phyloP scores from a whole-genome alignment of 106 monocot species.

The Dendrobium chrysotoxum region DNA sequence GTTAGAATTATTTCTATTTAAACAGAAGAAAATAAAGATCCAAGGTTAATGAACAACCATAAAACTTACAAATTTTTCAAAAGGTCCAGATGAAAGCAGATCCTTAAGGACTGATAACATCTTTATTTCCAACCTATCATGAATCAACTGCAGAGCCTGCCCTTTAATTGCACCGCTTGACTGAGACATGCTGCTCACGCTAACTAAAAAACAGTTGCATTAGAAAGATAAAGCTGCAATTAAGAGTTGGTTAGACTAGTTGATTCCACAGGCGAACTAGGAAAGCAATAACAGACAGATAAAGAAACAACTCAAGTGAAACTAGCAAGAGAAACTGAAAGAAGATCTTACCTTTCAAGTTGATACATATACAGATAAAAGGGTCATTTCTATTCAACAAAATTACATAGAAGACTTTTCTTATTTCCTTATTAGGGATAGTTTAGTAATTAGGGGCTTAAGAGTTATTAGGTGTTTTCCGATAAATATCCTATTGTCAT shows the following conservation, averaged over 20 bases:
- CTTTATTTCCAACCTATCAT: slow-evolving; percentile 63
- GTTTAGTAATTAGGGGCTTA: too few species aligned
- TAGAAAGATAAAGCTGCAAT: not conserved
- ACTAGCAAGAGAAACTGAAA: not conserved
- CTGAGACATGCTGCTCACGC: slow-evolving; percentile 21
- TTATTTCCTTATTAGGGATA: too few species aligned
- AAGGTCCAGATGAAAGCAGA: slow-evolving; percentile 39
- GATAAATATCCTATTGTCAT: too few species aligned
- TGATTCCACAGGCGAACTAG: not conserved
- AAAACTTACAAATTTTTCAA: slow-evolving; percentile 54
- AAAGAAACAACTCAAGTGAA: not conserved
- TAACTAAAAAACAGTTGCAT: slow-evolving; percentile 30
- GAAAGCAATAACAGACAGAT: not conserved
- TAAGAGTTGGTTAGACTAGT: not conserved
- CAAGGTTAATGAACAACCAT: not conserved
- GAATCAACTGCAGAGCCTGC: slow-evolving; percentile 56
- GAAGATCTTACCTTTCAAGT: not conserved
- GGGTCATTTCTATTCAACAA: too few species aligned
- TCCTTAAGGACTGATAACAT: slow-evolving; percentile 35
- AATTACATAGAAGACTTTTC: too few species aligned
- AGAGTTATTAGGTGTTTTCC: too few species aligned
- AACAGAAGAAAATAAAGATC: not conserved
- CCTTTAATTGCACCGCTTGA: slow-evolving; percentile 17
- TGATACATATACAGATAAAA: too few species aligned
- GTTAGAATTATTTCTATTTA: not conserved